Evolutionary conservation across 2,329 filamentous ascomycete species (phyloP).

Genomic region (Xylariaceae sp.): DNA sequence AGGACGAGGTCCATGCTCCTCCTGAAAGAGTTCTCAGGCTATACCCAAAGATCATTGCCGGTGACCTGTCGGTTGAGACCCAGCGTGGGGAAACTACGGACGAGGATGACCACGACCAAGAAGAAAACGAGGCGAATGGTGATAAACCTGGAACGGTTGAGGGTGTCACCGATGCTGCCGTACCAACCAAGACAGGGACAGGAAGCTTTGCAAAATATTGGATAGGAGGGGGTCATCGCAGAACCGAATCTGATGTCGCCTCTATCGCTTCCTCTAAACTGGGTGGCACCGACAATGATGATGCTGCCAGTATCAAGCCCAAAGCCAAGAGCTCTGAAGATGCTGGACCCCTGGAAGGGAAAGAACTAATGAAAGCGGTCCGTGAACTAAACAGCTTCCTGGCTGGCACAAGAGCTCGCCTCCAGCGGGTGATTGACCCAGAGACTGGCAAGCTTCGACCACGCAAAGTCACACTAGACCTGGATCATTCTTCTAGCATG

Average conservation of each 20-base stretch:
- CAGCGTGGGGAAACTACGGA: constrained; percentile 53
- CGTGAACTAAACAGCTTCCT: constrained; percentile 86
- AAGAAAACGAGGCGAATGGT: constrained; percentile 44
- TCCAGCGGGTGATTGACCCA: constrained; percentile 67
- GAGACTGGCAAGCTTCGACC: constrained; percentile 66
- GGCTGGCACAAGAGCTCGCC: constrained; percentile 76
- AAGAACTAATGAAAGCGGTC: constrained; percentile 82
- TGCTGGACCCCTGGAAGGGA: constrained; percentile 70
- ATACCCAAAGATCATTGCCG: constrained; percentile 84
- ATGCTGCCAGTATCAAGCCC: constrained; percentile 58
- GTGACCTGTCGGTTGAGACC: constrained; percentile 70
- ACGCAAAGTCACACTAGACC: constrained; percentile 49
- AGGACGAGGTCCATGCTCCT: constrained; percentile 84
- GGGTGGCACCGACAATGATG: constrained; percentile 56
- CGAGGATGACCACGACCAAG: constrained; percentile 47
- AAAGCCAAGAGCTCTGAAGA: constrained; percentile 51
- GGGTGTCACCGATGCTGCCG: constrained; percentile 33
- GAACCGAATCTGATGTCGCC: constrained; percentile 56
- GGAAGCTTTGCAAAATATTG: constrained; percentile 60
- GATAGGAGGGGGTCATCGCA: constrained; percentile 50
- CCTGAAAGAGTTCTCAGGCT: constrained; percentile 86
- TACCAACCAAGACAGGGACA: constrained; percentile 47
- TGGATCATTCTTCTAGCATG: constrained; percentile 43
- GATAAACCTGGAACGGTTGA: constrained; percentile 41
- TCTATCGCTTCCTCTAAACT: constrained; percentile 67